Base-by-base conservation (phyloP, 208 protist genomes). In the Leishmania lainsoni region DNA sequence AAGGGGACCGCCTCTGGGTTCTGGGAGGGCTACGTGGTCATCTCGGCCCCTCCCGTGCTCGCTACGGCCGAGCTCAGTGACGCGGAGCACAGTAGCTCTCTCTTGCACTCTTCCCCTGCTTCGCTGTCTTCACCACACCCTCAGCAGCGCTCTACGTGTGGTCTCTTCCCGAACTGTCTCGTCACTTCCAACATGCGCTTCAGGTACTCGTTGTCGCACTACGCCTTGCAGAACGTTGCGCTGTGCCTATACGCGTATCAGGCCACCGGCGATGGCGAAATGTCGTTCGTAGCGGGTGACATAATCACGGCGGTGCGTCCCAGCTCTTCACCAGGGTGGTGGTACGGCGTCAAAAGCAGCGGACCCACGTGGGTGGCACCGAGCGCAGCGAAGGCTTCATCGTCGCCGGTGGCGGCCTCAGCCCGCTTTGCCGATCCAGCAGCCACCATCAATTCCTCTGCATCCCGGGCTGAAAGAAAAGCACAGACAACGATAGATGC, bases 1-100 rank as follows among this genome's bases (percentile, higher is more conserved):
- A 97, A 98, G 82, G 90, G 86, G 35, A 81, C 85, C 54, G 86
- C 89, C 49, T 93, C 90, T 32, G 96, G 96, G 5, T 98, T 92
- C 87, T 98, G 95, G 95, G 79, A 94, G 65, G 96, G 96, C 35
- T 93, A 92, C 76, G 89, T 95, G 14, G 84, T 79, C 10, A 78
- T 75, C 29, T 83, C 79, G 1, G 63, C 80, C 5, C 26, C 66
- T 16, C 66, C 82, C 14, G 72, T 78, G 26, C 51, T 82, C n/a
- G 71, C 82, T 32, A 76, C 52, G 17, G 42, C 59, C 9, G 74
- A 80, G 16, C 32, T 26, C 8, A 66, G 68, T 14, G 78, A 79
- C 32, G 71, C 29, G 20, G 79, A 86, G 54, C 35, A 68, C 14
- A 49, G 8, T 3, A 61, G 49, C 72, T 56, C 72, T 42, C 32